Evolutionary conservation across 257 asterid genomes (phyloP).

Genomic region (Nicotiana undulata): DNA sequence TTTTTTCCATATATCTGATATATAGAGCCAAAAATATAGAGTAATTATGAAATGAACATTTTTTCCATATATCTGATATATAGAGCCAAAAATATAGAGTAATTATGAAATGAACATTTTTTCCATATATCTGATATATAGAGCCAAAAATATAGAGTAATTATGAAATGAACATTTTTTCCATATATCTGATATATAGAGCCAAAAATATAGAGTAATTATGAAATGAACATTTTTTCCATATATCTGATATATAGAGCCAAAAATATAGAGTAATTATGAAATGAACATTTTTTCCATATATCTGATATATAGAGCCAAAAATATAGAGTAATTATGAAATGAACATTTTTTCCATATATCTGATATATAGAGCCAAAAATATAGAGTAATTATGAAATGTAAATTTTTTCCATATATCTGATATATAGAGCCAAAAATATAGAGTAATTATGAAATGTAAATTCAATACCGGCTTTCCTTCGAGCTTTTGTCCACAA

Average conservation of each 20-base stretch:
- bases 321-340: conserved; percentile 20
- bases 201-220: conserved; percentile 27
- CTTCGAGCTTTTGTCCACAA: conserved; percentile 93
- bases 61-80: no score
- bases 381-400: conserved; percentile 14
- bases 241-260: conserved; percentile 3
- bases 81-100: conserved; percentile 30
- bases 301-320: conserved; percentile 10
- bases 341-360: background rate
- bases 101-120: background rate
- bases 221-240: background rate
- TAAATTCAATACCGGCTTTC: conserved; percentile 58
- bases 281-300: background rate
- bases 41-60: background rate
- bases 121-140: no score
- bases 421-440: no score
- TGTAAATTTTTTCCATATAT: no score
- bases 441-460: conserved; percentile 2
- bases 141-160: conserved; percentile 31
- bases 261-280: conserved; percentile 22
- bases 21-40: conserved; percentile 30
- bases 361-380: conserved; percentile 17
- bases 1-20: no score
- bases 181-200: background rate
- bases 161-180: background rate